A percentile compares a stretch with the other conserved stretches of the same genome.
These are phyloP conservation scores for Fragilaria crotonensis DNA, from an alignment of 108 stramenopile genomes.

Conservation along the genomic window DNA sequence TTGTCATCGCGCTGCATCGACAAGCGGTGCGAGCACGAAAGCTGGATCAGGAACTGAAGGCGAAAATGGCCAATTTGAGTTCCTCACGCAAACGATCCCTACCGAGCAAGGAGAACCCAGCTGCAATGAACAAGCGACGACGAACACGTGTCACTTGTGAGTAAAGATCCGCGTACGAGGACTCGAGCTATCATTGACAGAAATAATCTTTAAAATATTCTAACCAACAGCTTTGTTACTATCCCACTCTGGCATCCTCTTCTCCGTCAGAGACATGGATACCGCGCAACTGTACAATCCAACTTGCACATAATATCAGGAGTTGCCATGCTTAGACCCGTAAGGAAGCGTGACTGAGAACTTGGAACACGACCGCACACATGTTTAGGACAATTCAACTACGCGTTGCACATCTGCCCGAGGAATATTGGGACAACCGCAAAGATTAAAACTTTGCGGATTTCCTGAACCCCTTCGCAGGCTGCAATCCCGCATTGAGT, in stretches of 20 bases:
- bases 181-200: neutral
- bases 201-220: neutral
- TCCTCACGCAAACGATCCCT: neutral
- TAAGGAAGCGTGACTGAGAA: too few species aligned
- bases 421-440: neutral
- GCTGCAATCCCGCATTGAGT: neutral
- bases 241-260: too few species aligned
- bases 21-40: neutral
- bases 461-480: neutral
- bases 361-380: too few species aligned
- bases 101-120: neutral
- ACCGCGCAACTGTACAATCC: neutral
- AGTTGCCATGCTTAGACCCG: neutral
- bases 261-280: too few species aligned
- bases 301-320: neutral
- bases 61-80: too few species aligned
- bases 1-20: neutral
- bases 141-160: neutral
- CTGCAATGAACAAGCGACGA: neutral
- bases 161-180: neutral
- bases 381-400: neutral
- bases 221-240: too few species aligned
- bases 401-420: neutral
- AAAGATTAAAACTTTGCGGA: neutral
- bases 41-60: neutral